Evolutionary conservation across 140 eudicot genomes (phyloP), one percentile per base, ranked within the genome.

Genomic region (Oenanthe javanica): DNA sequence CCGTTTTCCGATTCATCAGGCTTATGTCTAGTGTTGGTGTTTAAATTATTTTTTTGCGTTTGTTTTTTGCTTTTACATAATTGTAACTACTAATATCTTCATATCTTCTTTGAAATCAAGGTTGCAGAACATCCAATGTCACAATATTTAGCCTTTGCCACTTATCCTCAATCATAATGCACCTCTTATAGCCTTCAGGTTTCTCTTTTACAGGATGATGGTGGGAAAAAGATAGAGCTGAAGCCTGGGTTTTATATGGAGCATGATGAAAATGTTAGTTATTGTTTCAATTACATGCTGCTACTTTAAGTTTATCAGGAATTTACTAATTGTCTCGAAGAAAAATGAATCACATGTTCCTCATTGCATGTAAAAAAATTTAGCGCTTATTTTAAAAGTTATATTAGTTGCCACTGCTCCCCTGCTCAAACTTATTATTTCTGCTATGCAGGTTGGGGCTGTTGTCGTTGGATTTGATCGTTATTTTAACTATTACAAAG

Each of bases 391-490:
- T 40, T 51, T n/a, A 23, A 12, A 13, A 6, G 47, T 10, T 57
- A 18, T 77, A 23, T 45, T 54, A n/a, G n/a, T n/a, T 43, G 77
- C 25, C n/a, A 70, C 45, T 78, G 38, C 67, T 12, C 43, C 50
- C 72, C 54, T 79, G 10, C 76, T 77, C 21, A 70, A 46, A 72
- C 16, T 66, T 13, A 83, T 83, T 54, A 64, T 52, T 79, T 42
- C 80, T 81, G 71, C 77, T 51, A 21, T 82, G 43, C 84, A 94
- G 99, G 99, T 94, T 80, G 99, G 99, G 50, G 99, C 99, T 27
- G 99, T 94, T 81, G 97, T 94, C 42, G 99, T 94, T 74, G 99
- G 99, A 86, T 92, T 94, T 81, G 99, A 94, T 84, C 96, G 96
- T 79, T 88, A 90, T 87, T 92, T 94, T 83, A 94, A 92, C 89